Evolutionary conservation across 2,329 filamentous ascomycete species (phyloP), one percentile per base, ranked within the genome.

Genomic region (Trichoderma gracile): DNA sequence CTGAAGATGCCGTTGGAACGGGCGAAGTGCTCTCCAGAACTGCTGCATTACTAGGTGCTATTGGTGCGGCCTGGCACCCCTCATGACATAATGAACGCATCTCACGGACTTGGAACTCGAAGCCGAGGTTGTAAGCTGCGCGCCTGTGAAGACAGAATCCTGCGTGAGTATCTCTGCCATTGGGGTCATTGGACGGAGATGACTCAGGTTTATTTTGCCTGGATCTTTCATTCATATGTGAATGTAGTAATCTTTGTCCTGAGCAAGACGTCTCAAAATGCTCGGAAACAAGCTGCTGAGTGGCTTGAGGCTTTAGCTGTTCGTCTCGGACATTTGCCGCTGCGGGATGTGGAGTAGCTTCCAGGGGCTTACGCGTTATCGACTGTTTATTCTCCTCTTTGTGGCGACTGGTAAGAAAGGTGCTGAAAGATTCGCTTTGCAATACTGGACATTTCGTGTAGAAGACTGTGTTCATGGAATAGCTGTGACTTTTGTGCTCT

Each of bases 281-380:
- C 40, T 62, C 15, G 1, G 15, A 54, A 49, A 54, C 49, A 62
- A 54, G 27, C 40, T 54, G 50, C 59, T 62, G 59, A 62, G 59
- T 62, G 49, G 49, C 59, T 62, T 62, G 59, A 30, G 40, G 14
- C 2, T 47, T 47, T 12, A 5, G 23, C 14, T 21, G 23, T 23
- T 33, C 9, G 9, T 8, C 5, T 19, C 47, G 5, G 49, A 19
- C 27, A 19, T 8, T 23, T 40, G 38, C 43, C 10, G 25, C 12
- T 33, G 40, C 4, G 23, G 3, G 45, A 38, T 38, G 40, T 40
- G 49, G 59, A 38, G 40, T 47, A 40, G 3, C 10, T 10, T 40
- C 9, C 10, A 46, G 17, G 23, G 40, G 21, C 46, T 27, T 40
- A 38, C 19, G 40, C n/a, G 30, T 40, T 10, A 38, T 14, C 33